These are phyloP conservation scores for Thraustochytrium sp. DNA, from an alignment of 352 stramenopile species.

Conservation along the genomic window DNA sequence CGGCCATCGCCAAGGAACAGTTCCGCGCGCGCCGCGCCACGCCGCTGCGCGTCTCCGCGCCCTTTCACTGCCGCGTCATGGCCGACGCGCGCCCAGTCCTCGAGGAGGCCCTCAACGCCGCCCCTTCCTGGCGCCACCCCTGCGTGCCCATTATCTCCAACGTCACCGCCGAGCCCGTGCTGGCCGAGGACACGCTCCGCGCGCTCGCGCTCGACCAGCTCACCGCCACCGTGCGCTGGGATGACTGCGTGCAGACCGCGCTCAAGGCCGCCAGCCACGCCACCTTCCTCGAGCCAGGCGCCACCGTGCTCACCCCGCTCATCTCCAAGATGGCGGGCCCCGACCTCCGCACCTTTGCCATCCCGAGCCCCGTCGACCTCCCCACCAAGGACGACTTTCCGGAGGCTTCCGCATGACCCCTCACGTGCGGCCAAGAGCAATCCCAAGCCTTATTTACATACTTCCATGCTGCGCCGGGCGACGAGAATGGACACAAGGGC, in stretches of 20 bases:
- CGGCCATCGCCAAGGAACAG: slow-evolving; percentile 60
- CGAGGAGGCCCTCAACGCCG: slow-evolving; percentile 34
- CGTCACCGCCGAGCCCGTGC: slow-evolving; percentile 57
- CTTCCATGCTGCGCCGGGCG: no score
- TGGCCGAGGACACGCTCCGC: slow-evolving; percentile 51
- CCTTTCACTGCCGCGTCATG: slow-evolving; percentile 74
- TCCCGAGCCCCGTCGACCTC: neutral
- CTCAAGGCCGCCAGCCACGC: slow-evolving; percentile 52
- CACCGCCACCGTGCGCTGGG: slow-evolving; percentile 65
- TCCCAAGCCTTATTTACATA: neutral
- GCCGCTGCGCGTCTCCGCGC: slow-evolving; percentile 67
- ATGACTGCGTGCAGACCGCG: slow-evolving; percentile 67
- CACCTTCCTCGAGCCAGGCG: slow-evolving; percentile 67
- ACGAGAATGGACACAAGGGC: no score
- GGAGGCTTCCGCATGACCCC: neutral
- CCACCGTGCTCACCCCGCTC: slow-evolving; percentile 64
- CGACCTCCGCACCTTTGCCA: neutral
- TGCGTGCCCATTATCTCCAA: slow-evolving; percentile 71
- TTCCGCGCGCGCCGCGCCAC: slow-evolving; percentile 66
- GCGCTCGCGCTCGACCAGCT: slow-evolving; percentile 62
- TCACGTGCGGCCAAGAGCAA: no score
- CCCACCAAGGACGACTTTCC: neutral
- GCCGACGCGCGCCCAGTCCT: slow-evolving; percentile 60
- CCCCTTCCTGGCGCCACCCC: slow-evolving; percentile 50
- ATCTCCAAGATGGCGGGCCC: slow-evolving; percentile 50